Percentiles rank a stretch among this genome's conserved stretches.
Conservation (phyloP, 2,329 filamentous ascomycete species). For the Aureobasidium namibiae region DNA sequence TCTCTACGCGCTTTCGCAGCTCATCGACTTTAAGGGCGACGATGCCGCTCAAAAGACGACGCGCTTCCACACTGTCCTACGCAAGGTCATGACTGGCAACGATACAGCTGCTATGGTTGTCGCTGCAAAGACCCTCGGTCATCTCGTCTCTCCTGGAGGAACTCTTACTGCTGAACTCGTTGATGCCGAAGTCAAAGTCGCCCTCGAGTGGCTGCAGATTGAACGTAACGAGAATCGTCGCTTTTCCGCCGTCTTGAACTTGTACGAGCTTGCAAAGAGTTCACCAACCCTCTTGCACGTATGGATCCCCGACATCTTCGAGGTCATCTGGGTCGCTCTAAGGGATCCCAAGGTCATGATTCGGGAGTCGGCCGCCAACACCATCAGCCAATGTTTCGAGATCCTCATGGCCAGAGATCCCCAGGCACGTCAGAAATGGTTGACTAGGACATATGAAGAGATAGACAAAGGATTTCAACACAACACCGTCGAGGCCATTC, state of each 20-base stretch:
- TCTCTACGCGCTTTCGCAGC: conserved; percentile 80
- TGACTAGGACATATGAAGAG: conserved; percentile 84
- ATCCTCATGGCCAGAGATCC: conserved; percentile 92
- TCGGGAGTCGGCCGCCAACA: conserved; percentile 81
- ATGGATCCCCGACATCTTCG: conserved; percentile 90
- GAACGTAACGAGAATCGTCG: conserved; percentile 88
- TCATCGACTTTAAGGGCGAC: conserved; percentile 94
- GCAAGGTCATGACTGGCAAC: conserved; percentile 79
- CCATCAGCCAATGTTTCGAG: conserved; percentile 88
- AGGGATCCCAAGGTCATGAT: conserved; percentile 87
- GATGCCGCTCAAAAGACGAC: conserved; percentile 91
- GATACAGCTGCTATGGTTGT: conserved; percentile 86
- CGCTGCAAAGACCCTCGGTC: conserved; percentile 80
- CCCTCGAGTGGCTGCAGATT: conserved; percentile 92
- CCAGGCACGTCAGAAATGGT: conserved; percentile 78
- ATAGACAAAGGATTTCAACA: conserved; percentile 70
- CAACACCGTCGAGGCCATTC: conserved; percentile 77
- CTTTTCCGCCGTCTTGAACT: conserved; percentile 84
- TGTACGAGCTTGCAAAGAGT: conserved; percentile 84
- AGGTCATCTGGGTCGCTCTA: conserved; percentile 91
- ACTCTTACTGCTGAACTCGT: conserved; percentile 92
- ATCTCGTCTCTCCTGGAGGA: conserved; percentile 84
- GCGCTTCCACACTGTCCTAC: conserved; percentile 83
- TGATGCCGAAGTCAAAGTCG: conserved; percentile 92
- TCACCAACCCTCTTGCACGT: conserved; percentile 93